Evolutionary conservation across 805 yeast species (phyloP).

Genomic region (Teunomyces kruisii): DNA sequence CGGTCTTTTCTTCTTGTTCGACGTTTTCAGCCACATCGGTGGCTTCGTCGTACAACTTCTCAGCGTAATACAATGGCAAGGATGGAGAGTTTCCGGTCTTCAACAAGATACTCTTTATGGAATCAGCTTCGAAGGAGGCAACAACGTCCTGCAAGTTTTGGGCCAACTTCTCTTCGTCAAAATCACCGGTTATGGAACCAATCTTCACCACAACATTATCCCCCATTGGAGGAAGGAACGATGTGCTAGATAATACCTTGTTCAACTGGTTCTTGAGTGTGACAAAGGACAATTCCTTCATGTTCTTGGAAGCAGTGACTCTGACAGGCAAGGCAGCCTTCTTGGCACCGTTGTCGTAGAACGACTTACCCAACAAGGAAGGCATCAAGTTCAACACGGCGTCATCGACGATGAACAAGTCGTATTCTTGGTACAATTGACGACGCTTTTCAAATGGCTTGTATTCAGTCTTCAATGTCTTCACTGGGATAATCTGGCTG

Average conservation of each 20-base stretch:
- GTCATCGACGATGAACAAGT: conserved; percentile 83
- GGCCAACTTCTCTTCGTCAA: conserved; percentile 49
- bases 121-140: conserved; percentile 42
- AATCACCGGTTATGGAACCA: conserved; percentile 49
- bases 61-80: conserved; percentile 76
- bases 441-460: conserved; percentile 89
- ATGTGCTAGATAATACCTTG: conserved; percentile 57
- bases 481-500: conserved; percentile 61
- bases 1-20: conserved; percentile 20
- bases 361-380: conserved; percentile 75
- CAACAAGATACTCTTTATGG: conserved; percentile 58
- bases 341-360: conserved; percentile 48
- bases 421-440: conserved; percentile 64
- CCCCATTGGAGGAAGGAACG: conserved; percentile 71
- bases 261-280: conserved; percentile 60
- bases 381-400: conserved; percentile 79
- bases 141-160: conserved; percentile 62
- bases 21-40: conserved; percentile 42
- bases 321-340: conserved; percentile 71
- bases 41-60: conserved; percentile 49
- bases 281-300: conserved; percentile 44
- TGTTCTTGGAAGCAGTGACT: conserved; percentile 30
- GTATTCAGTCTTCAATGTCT: conserved; percentile 78
- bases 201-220: conserved; percentile 62
- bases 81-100: conserved; percentile 77